phyloP scores from a whole-genome alignment of 768 basidiomycete species.

The Suillus clintonianus region DNA sequence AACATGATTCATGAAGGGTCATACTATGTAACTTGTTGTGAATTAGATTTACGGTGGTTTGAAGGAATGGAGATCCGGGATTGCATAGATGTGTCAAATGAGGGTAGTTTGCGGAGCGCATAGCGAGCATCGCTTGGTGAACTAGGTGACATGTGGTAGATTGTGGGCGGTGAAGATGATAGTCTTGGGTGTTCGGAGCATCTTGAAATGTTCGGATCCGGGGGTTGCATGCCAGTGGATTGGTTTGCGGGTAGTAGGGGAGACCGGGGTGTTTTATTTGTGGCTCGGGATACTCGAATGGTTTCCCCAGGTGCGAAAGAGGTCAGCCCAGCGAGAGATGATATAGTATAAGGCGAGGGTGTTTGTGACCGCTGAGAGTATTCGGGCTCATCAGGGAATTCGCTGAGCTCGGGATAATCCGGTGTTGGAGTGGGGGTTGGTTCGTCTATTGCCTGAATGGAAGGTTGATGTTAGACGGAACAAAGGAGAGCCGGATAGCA shows the following conservation, averaged over 20 bases:
- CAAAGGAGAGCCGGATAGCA: neutral
- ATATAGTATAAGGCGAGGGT: conserved; percentile 29
- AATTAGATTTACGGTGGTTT: neutral
- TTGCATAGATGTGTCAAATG: conserved; percentile 9
- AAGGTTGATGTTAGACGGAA: neutral
- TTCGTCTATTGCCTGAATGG: conserved; percentile 24
- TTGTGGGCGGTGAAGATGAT: neutral
- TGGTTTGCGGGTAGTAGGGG: conserved; percentile 30
- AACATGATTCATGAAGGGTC: neutral
- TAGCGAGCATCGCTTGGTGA: neutral
- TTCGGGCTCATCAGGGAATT: conserved; percentile 13
- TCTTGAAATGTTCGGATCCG: conserved; percentile 11
- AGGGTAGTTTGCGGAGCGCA: conserved; percentile 11
- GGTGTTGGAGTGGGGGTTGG: conserved; percentile 26
- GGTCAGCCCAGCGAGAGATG: conserved; percentile 39
- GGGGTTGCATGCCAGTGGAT: conserved; percentile 12
- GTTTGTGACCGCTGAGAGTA: conserved; percentile 5
- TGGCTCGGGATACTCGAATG: conserved; percentile 35
- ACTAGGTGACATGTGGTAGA: neutral
- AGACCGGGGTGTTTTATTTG: conserved; percentile 16
- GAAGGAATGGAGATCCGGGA: neutral
- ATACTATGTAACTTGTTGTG: neutral
- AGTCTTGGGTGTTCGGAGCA: neutral
- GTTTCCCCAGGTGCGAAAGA: conserved; percentile 41
- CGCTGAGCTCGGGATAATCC: conserved; percentile 19